A percentile compares a stretch with the other conserved stretches of the same genome.
Evolutionary conservation across 106 monocot genomes (phyloP).

Genomic region (Dactylorhiza incarnata): DNA sequence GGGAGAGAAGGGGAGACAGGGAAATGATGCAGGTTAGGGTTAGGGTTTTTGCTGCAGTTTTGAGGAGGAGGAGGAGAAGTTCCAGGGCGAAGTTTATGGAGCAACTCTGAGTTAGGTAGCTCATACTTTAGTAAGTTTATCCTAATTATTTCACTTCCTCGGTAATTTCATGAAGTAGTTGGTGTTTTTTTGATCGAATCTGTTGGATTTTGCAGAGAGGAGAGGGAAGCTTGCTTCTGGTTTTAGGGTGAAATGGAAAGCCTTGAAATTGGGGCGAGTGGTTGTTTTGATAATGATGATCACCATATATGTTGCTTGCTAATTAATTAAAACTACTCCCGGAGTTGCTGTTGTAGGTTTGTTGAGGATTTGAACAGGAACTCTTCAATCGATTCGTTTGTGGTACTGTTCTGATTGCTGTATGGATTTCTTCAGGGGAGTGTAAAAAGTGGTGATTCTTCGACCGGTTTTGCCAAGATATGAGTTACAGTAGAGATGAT

Average conservation of each 20-base stretch:
- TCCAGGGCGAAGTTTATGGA: not conserved
- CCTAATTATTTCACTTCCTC: not conserved
- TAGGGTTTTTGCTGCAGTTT: not conserved
- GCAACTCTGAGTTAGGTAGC: slow-evolving; percentile 3
- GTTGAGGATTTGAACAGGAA: not conserved
- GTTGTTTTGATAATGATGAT: too few relatives aligned
- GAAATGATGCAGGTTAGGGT: slow-evolving; percentile 2
- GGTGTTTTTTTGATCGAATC: not conserved
- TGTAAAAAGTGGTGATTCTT: slow-evolving; percentile 1
- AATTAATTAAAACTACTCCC: too few relatives aligned
- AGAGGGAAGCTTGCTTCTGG: not conserved
- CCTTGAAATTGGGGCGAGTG: too few relatives aligned
- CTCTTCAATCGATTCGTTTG: not conserved
- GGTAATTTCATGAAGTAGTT: not conserved
- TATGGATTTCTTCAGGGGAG: not conserved
- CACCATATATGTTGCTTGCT: too few relatives aligned
- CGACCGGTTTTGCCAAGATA: not conserved
- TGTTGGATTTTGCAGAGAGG: not conserved
- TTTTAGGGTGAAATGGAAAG: not conserved
- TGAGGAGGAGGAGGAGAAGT: not conserved
- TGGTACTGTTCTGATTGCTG: not conserved
- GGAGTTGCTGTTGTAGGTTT: too few relatives aligned
- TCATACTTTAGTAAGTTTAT: not conserved
- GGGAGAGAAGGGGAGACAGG: not conserved
- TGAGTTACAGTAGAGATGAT: slow-evolving; percentile 4